Evolutionary conservation across 1,139 yeast genomes (phyloP).

Genomic region (Taiozyma sp.): DNA sequence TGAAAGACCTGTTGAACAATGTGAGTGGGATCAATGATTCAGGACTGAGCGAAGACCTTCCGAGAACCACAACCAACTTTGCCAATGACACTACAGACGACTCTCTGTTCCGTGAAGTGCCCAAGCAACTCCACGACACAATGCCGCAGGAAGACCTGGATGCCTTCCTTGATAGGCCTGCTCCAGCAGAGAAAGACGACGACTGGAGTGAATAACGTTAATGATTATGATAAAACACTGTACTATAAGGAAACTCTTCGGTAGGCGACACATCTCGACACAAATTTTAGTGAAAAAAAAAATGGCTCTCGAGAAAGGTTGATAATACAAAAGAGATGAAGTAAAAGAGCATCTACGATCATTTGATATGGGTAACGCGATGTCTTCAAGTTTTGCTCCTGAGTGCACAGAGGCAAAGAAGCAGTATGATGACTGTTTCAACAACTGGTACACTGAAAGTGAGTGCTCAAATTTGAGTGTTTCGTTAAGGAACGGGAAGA

Average conservation of each 20-base stretch:
- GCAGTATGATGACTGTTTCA: constrained; percentile 88
- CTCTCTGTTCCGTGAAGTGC: constrained; percentile 8
- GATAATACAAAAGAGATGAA: not conserved
- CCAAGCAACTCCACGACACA: not conserved
- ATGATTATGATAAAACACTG: not conserved
- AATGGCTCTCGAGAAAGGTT: not conserved
- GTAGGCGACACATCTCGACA: not conserved
- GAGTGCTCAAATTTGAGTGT: constrained; percentile 17
- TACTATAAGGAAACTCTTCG: not conserved
- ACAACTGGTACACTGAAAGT: constrained; percentile 92
- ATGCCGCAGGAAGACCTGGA: constrained; percentile 16
- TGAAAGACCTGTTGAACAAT: constrained; percentile 17
- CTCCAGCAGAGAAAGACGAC: not conserved
- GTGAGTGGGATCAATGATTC: constrained; percentile 22
- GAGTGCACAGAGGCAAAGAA: constrained; percentile 88
- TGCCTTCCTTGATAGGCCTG: constrained; percentile 17
- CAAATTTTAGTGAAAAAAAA: not conserved
- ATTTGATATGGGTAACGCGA: constrained; percentile 58
- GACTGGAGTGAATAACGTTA: constrained; percentile 18
- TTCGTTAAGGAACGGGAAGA: constrained; percentile 1
- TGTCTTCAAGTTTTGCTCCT: constrained; percentile 95
- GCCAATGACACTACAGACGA: constrained; percentile 3
- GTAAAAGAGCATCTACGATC: not conserved
- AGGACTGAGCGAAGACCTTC: constrained; percentile 1
- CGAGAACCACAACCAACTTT: not conserved